Base-by-base conservation (phyloP, 108 stramenopile genomes). In the Stephanodiscus minutulus region DNA sequence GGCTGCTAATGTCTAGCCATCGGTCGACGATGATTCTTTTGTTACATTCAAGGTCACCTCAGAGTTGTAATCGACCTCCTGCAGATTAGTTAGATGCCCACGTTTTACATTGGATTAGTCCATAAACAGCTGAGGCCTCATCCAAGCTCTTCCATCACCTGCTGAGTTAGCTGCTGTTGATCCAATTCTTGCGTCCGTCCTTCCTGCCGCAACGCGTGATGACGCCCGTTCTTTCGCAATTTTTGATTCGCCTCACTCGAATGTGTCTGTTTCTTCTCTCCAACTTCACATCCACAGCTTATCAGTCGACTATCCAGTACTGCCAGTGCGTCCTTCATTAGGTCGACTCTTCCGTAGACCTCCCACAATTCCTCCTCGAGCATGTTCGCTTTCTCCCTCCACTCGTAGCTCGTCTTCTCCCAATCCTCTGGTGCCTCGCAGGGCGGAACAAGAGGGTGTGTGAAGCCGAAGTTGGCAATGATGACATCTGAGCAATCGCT, bases 381-480 rank as follows among this genome's bases (percentile, higher is more conserved):
- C 11, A 46, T 53, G 33, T 59, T 39, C 3, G 64, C 59, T 27
- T 70, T 65, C 27, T 62, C 65, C 56, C 60, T 65, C 76, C 72
- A 84, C 25, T 54, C 41, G 11, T 83, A 58, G 13, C 47, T 64
- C 31, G 41, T 56, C 20, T 74, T 41, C 69, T 81, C 75, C 52
- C 43, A 61, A 54, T 87, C 81, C 3, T 81, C 67, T 0, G 60
- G 22, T 1, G 73, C 48, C 20, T 61, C 47, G 37, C 86, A 87
- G 9, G 68, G 50, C 25, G 86, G 82, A 18, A 90, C 76, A 48
- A 87, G 78, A 1, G 90, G 90, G 64, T 88, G 80, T 12, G 85
- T 61, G 61, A 94, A 94, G 48, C 90, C 93, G 61, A 87, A 94
- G 63, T 91, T 89, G 37, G 88, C 93, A 50, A 90, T 72, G 31